A percentile compares a stretch with the other conserved stretches of the same genome.
These are phyloP conservation scores for Plasmodium ovale DNA, from an alignment of 169 alveolate genomes.

Conservation along the genomic window DNA sequence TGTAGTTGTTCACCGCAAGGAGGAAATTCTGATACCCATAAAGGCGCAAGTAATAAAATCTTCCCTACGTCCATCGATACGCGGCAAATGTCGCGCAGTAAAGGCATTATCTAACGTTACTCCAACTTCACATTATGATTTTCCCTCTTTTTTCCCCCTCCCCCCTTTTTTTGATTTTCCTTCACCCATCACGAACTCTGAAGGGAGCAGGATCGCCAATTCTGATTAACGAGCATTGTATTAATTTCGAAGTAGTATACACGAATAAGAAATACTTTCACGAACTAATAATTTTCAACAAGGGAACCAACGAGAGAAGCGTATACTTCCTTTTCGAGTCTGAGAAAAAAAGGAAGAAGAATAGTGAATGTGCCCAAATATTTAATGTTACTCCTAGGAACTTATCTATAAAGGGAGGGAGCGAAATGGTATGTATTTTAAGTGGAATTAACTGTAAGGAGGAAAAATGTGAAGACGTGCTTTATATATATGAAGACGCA, in stretches of 20 bases:
- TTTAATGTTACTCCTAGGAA: slow-evolving; percentile 52
- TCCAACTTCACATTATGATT: too few relatives aligned
- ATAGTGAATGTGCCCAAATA: slow-evolving; percentile 23
- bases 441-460: slow-evolving; percentile 42
- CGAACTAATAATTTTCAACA: slow-evolving; percentile 52
- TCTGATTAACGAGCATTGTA: slow-evolving; percentile 11
- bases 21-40: slow-evolving; percentile 27
- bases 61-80: too few relatives aligned
- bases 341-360: slow-evolving; percentile 45
- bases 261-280: slow-evolving; percentile 50
- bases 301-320: slow-evolving; percentile 47
- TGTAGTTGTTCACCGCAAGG: slow-evolving; percentile 47
- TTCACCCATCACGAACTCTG: not conserved
- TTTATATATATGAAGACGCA: slow-evolving; percentile 46
- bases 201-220: slow-evolving; percentile 69
- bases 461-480: slow-evolving; percentile 59
- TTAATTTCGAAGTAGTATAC: slow-evolving; percentile 23
- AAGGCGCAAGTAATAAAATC: slow-evolving; percentile 29
- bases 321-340: slow-evolving; percentile 48
- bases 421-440: slow-evolving; percentile 45
- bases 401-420: slow-evolving; percentile 37
- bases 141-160: not conserved
- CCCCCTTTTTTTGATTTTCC: not conserved
- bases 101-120: too few relatives aligned
- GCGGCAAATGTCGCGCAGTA: too few relatives aligned